phyloP scores from a whole-genome alignment of 179 eudicot species.

The Spergularia azorica region DNA sequence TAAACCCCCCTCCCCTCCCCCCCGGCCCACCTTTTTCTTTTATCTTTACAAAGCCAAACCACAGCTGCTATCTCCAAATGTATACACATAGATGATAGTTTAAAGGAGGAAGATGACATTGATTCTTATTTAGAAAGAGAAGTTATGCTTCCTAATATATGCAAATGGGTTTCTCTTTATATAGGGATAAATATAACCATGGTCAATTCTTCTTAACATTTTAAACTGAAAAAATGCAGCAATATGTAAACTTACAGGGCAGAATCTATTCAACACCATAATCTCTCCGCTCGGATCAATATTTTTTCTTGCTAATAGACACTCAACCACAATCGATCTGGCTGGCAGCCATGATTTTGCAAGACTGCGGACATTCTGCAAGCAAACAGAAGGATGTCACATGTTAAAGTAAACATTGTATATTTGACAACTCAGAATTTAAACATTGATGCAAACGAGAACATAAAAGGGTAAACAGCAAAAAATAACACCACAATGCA shows the following conservation, averaged over 20 bases:
- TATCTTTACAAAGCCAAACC: too few relatives aligned
- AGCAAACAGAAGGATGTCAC: constrained; percentile 16
- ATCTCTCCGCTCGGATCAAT: constrained; percentile 82
- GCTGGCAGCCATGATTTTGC: constrained; percentile 90
- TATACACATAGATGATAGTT: too few relatives aligned
- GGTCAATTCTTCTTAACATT: too few relatives aligned
- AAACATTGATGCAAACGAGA: background rate
- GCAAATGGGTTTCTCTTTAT: too few relatives aligned
- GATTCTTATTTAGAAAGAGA: too few relatives aligned
- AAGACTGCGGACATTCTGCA: constrained; percentile 58
- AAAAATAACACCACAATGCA: background rate
- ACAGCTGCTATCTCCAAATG: too few relatives aligned
- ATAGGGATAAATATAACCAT: too few relatives aligned
- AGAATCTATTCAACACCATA: constrained; percentile 60
- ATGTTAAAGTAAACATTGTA: background rate
- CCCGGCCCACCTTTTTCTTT: too few relatives aligned
- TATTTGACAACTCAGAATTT: background rate
- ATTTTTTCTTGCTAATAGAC: constrained; percentile 57
- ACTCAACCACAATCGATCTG: constrained; percentile 70
- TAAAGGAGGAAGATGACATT: too few relatives aligned
- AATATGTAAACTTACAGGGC: constrained; percentile 60
- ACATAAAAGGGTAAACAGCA: background rate
- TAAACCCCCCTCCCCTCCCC: too few relatives aligned
- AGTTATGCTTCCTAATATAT: too few relatives aligned
- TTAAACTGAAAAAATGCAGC: too few relatives aligned